These are phyloP conservation scores for Parachaetomium inaequale DNA, from an alignment of 495 filamentous ascomycete species.

Conservation along the genomic window DNA sequence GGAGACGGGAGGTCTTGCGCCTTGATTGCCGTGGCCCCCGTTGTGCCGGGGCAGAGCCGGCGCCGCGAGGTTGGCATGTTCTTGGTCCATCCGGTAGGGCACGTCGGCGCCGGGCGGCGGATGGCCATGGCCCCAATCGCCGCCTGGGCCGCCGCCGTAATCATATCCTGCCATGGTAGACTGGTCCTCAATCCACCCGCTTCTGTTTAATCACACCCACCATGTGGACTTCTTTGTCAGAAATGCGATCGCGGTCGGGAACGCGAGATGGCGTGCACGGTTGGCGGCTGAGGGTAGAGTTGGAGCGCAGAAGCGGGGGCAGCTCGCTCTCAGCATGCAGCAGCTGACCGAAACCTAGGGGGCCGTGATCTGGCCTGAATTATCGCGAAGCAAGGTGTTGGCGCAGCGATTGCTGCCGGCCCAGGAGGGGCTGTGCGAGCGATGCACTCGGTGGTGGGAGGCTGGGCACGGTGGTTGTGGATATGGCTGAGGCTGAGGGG, in stretches of 20 bases:
- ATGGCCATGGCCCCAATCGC: conserved; percentile 26
- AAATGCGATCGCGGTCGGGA: conserved; percentile 6
- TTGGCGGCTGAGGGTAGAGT: background rate
- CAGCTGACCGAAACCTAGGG: background rate
- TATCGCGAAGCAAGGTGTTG: background rate
- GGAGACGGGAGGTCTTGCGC: conserved; percentile 34
- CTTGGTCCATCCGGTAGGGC: conserved; percentile 36
- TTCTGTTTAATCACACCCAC: conserved; percentile 18
- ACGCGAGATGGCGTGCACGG: background rate
- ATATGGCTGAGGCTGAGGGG: conserved; percentile 16
- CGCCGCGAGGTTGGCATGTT: conserved; percentile 35
- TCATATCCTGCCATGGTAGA: conserved; percentile 32
- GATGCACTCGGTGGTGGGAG: background rate
- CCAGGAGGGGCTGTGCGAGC: conserved; percentile 17
- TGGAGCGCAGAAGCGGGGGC: conserved; percentile 7
- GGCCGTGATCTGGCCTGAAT: background rate
- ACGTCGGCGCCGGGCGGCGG: conserved; percentile 15
- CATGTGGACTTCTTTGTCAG: background rate
- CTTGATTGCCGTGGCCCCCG: conserved; percentile 30
- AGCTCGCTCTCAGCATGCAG: conserved; percentile 10
- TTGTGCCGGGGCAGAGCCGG: conserved; percentile 39
- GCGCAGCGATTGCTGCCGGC: conserved; percentile 11
- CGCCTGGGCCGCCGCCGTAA: conserved; percentile 23
- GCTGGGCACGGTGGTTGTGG: conserved; percentile 8
- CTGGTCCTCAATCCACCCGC: conserved; percentile 23